Evolutionary conservation across 805 yeast species (phyloP).

Genomic region (Teunomyces panamensis): DNA sequence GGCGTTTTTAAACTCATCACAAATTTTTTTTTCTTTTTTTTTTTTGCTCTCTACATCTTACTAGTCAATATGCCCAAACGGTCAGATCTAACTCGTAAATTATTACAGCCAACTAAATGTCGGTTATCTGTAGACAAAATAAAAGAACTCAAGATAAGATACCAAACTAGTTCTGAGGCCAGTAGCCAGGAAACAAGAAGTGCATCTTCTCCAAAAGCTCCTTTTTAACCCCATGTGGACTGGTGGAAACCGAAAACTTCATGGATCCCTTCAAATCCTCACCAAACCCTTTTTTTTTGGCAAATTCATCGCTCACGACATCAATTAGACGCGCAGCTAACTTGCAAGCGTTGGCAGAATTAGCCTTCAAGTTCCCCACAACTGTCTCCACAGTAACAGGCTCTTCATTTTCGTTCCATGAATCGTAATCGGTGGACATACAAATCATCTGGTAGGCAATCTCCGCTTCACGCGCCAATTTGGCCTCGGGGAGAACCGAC

Average conservation of each 20-base stretch:
- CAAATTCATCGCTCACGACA: slow-evolving; percentile 60
- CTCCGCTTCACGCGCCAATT: slow-evolving; percentile 96
- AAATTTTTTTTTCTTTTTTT: no score
- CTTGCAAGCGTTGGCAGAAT: slow-evolving; percentile 78
- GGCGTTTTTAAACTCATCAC: no score
- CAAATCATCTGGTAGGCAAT: slow-evolving; percentile 96
- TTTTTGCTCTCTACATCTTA: no score
- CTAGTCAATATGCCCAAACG: no score
- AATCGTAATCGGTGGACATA: slow-evolving; percentile 98
- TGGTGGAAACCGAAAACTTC: slow-evolving; percentile 79
- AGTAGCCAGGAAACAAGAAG: slow-evolving; percentile 87
- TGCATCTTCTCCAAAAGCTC: slow-evolving; percentile 78
- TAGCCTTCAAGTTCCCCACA: slow-evolving; percentile 84
- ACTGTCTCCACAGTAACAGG: slow-evolving; percentile 98
- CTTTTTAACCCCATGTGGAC: slow-evolving; percentile 66
- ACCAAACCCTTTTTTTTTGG: slow-evolving; percentile 57
- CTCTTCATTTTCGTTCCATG: slow-evolving; percentile 94
- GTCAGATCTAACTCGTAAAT: background rate
- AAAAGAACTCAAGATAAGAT: background rate
- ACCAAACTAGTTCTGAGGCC: slow-evolving; percentile 43
- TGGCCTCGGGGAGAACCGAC: slow-evolving; percentile 97
- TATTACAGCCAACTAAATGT: background rate
- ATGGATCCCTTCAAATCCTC: slow-evolving; percentile 69
- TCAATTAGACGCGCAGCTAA: slow-evolving; percentile 70
- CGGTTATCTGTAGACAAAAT: background rate